Conservation (phyloP, 768 basidiomycete species). For the Psilocybe tampanensis region DNA sequence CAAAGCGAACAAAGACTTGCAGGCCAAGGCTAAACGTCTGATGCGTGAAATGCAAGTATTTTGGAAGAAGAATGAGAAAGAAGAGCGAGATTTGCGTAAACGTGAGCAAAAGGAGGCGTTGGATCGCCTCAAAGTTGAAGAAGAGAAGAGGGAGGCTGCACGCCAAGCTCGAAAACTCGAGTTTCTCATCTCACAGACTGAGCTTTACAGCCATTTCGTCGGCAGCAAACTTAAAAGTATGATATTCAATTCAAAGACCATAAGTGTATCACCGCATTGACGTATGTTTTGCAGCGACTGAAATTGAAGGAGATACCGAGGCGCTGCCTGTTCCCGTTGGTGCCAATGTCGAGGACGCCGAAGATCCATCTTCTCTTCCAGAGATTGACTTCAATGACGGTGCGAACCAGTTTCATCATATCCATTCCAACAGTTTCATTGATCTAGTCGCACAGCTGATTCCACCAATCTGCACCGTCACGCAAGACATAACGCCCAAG, state of each 20-base stretch:
- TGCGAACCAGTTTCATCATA: slow-evolving; percentile 33
- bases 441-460: slow-evolving; percentile 60
- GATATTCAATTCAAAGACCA: slow-evolving; percentile 23
- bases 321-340: slow-evolving; percentile 50
- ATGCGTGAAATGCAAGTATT: slow-evolving; percentile 97
- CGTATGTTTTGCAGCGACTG: slow-evolving; percentile 55
- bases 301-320: slow-evolving; percentile 66
- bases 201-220: slow-evolving; percentile 98
- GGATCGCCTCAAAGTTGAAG: slow-evolving; percentile 85
- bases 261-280: slow-evolving; percentile 15
- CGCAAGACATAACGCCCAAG: slow-evolving; percentile 87
- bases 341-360: slow-evolving; percentile 52
- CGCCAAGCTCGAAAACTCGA: slow-evolving; percentile 95
- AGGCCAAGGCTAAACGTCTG: slow-evolving; percentile 82
- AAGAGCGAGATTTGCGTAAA: slow-evolving; percentile 90
- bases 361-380: slow-evolving; percentile 52
- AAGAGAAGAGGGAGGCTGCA: slow-evolving; percentile 92
- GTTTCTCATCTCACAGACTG: slow-evolving; percentile 98
- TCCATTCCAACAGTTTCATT: neutral
- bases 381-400: slow-evolving; percentile 94
- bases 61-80: slow-evolving; percentile 98
- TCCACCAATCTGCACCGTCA: slow-evolving; percentile 83
- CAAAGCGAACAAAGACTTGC: slow-evolving; percentile 80
- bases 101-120: slow-evolving; percentile 94
- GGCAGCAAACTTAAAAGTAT: slow-evolving; percentile 93